Evolutionary conservation across 768 basidiomycete species (phyloP), one percentile per base, ranked within the genome.

Genomic region (Hydnum rufescens): DNA sequence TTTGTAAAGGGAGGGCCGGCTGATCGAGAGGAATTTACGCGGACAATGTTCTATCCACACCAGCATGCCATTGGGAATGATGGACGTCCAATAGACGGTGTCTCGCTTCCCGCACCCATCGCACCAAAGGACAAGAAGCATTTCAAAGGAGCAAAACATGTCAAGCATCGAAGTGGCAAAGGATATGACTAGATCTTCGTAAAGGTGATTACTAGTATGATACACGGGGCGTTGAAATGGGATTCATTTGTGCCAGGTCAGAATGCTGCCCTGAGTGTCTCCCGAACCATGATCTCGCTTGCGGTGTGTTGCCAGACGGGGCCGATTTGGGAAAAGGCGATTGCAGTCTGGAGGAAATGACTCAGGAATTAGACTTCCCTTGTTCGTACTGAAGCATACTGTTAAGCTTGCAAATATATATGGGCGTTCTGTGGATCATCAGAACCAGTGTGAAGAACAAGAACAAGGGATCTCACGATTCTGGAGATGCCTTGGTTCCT

Each of bases 111-210:
- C n/a, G n/a, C n/a, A n/a, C n/a, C n/a, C n/a, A n/a, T n/a, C n/a
- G n/a, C n/a, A n/a, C n/a, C n/a, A n/a, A n/a, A n/a, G n/a, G 75
- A 74, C 16, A 93, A 92, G 70, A 89, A 86, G 62, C 78, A 78
- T 58, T 83, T 88, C 69, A 95, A 88, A 66, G 82, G 80, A 66
- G 72, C 66, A 80, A 82, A 68, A 61, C 67, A 79, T 47, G 75
- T 74, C 47, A 97, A 97, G 67, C 83, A 92, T 65, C 71, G 93
- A 56, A 89, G 87, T 61, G 93, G 93, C 13, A 82, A 76, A 61
- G 93, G 93, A 23, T 97, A 96, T 59, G 93, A 95, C 63, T 75
- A 58, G n/a, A 32, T 32, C 13, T 8, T 8, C 8, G 44, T 8
- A 13, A 13, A 13, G 13, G 44, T 13, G 8, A 26, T 28, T 13